Percentiles rank a stretch among this genome's conserved stretches.
These are phyloP conservation scores for Heterobasidion occidentale DNA, from an alignment of 1,284 basidiomycete species.

Conservation along the genomic window DNA sequence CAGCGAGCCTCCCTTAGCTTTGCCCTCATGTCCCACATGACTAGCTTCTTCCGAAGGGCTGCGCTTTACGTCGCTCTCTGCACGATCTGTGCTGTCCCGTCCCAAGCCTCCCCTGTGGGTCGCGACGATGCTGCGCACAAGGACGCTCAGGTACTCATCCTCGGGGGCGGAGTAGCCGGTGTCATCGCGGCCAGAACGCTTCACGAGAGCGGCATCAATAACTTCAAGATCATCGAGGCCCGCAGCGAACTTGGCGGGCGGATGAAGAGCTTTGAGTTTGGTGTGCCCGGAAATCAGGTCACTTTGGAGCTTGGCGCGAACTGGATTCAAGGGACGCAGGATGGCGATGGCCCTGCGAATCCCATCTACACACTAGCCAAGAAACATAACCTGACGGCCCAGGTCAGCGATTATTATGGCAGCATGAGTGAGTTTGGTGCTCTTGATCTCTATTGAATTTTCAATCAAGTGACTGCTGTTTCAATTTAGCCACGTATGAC, in stretches of 20 bases:
- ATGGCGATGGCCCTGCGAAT: conserved; percentile 42
- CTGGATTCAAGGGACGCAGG: conserved; percentile 65
- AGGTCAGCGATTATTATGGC: conserved; percentile 35
- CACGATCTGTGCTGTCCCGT: neutral
- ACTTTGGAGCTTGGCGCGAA: conserved; percentile 59
- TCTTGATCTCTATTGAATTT: neutral
- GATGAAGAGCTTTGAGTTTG: conserved; percentile 41
- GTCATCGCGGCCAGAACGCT: conserved; percentile 59
- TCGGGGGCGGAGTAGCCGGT: conserved; percentile 62
- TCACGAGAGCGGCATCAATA: conserved; percentile 43
- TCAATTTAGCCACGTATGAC: conserved; percentile 40
- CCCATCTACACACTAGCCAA: conserved; percentile 54
- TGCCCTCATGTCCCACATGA: neutral
- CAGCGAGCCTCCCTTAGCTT: neutral
- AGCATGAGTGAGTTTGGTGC: conserved; percentile 36
- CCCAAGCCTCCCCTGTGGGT: neutral
- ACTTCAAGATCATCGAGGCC: conserved; percentile 59
- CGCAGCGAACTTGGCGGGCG: conserved; percentile 54
- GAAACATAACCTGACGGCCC: conserved; percentile 46
- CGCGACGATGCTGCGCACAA: neutral
- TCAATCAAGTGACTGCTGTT: neutral
- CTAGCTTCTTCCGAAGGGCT: neutral
- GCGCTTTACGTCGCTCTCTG: neutral
- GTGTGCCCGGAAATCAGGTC: conserved; percentile 24
- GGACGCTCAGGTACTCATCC: conserved; percentile 33